Conservation (phyloP, 768 basidiomycete genomes). For the Pulveroboletus sp. region DNA sequence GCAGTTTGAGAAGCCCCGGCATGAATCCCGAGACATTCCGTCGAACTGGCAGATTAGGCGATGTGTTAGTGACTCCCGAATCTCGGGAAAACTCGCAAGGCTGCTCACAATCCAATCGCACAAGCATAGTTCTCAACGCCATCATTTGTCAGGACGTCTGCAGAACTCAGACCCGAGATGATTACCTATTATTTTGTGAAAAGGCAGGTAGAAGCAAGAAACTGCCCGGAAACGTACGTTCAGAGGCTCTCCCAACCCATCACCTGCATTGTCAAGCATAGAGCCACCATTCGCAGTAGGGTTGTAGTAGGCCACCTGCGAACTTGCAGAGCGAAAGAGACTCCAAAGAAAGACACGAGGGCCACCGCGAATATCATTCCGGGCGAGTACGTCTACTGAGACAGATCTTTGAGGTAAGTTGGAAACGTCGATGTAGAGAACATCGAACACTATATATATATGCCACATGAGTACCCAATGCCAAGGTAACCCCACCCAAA, state of each 20-base stretch:
- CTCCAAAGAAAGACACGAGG: constrained; percentile 1
- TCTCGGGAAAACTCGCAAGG: not conserved
- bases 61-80: not conserved
- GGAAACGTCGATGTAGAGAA: not conserved
- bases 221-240: constrained; percentile 30
- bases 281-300: constrained; percentile 41
- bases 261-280: constrained; percentile 40
- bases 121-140: constrained; percentile 58
- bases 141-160: constrained; percentile 50
- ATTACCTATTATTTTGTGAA: constrained; percentile 41
- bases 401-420: not conserved
- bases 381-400: not conserved
- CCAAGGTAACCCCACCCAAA: too few relatives aligned
- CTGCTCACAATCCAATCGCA: constrained; percentile 60
- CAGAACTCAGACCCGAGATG: constrained; percentile 60
- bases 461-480: too few relatives aligned
- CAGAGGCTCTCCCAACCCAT: constrained; percentile 40
- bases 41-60: constrained; percentile 26
- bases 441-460: too few relatives aligned
- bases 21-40: constrained; percentile 39
- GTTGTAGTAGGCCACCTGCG: constrained; percentile 31
- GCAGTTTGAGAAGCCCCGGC: constrained; percentile 36
- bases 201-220: not conserved
- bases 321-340: constrained; percentile 1
- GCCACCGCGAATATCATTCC: not conserved